Evolutionary conservation across 352 stramenopile species (phyloP).

Genomic region (Globisporangium megalacanthum): DNA sequence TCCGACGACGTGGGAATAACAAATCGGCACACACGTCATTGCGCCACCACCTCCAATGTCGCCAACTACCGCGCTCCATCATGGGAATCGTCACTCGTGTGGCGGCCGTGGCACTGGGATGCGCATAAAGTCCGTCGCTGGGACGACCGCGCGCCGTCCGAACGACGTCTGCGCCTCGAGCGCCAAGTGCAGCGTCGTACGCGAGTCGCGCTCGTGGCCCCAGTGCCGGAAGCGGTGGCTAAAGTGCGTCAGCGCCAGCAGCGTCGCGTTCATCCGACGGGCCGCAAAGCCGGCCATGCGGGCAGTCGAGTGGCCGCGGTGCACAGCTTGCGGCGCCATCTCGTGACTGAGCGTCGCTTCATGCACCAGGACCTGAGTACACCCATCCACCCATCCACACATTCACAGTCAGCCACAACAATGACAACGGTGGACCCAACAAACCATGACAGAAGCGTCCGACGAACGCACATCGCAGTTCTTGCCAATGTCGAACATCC

Average conservation of each 20-base stretch:
- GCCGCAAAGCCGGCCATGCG: constrained; percentile 72
- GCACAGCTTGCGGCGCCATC: constrained; percentile 62
- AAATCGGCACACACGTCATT: too few species aligned
- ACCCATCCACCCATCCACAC: not conserved
- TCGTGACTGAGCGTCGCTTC: constrained; percentile 76
- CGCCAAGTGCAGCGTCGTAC: constrained; percentile 64
- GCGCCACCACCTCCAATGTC: too few species aligned
- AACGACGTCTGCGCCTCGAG: constrained; percentile 66
- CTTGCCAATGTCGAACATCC: constrained; percentile 69
- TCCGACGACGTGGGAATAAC: too few species aligned
- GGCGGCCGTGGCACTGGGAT: constrained; percentile 59
- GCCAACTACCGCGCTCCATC: too few species aligned
- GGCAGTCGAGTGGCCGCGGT: constrained; percentile 76
- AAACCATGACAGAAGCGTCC: too few species aligned
- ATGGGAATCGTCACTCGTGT: constrained; percentile 14
- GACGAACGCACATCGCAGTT: constrained; percentile 57
- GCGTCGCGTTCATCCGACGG: constrained; percentile 64
- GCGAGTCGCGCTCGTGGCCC: constrained; percentile 26
- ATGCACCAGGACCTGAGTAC: constrained; percentile 80
- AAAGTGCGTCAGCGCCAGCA: constrained; percentile 82
- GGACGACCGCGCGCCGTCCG: constrained; percentile 51
- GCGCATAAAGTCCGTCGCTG: constrained; percentile 74
- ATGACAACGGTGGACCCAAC: not conserved
- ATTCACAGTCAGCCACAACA: not conserved
- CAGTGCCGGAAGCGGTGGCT: constrained; percentile 79